Evolutionary conservation across 768 basidiomycete species (phyloP), one percentile per base, ranked within the genome.

Genomic region (Clavulina sp.): DNA sequence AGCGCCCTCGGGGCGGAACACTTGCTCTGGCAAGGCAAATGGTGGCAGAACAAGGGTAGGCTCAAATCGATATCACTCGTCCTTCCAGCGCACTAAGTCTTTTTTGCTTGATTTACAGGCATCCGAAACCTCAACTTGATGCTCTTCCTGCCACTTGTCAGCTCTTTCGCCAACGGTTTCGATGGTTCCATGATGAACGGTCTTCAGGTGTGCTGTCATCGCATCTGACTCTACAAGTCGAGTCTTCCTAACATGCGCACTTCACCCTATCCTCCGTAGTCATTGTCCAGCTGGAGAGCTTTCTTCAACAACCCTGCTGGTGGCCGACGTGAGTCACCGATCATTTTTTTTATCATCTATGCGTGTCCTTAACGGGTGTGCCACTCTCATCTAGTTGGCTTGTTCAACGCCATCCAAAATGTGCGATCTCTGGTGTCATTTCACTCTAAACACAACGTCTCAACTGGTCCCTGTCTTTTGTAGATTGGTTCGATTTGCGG

Each of bases 331-430:
- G 24, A 16, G 44, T 46, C 44, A 9, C 16, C 16, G 18, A 21
- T 50, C 50, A 48, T 50, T 23, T 19, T 5, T n/a, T 29, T 41
- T 49, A 6, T 18, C 6, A 18, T 24, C 32, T 21, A 43, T 19
- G 18, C 24, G 30, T 4, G 34, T 18, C 32, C 19, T 50, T 41
- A 76, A 65, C 58, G n/a, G n/a, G n/a, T n/a, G n/a, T n/a, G n/a
- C n/a, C n/a, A n/a, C n/a, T n/a, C n/a, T n/a, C 70, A 13, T 38
- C 13, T 21, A 38, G 36, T 83, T 29, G 80, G 81, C 61, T 64
- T 84, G 18, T 70, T 84, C 48, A 82, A 80, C 59, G 82, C 81
- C 51, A 82, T 83, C 50, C 82, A 85, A 78, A 83, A 77, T 60
- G 80, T 84, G 54, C 83, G 84, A 51, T 63, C 69, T 23, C 65